These are phyloP conservation scores for Saraca asoca DNA, from an alignment of 331 rosid species.

Conservation along the genomic window DNA sequence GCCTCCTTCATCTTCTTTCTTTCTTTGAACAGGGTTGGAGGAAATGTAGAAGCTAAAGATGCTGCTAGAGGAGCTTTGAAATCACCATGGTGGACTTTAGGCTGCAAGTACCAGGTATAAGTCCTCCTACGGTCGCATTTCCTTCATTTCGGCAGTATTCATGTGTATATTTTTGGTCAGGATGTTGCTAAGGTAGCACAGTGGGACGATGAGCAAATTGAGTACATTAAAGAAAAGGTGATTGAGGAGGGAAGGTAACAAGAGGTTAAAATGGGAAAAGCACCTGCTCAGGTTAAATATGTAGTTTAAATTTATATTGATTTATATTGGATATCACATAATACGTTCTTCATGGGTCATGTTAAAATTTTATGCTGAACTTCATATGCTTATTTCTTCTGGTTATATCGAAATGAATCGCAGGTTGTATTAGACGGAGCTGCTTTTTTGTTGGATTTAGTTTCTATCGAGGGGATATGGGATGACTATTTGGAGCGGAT, in stretches of 20 bases:
- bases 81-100: conserved; percentile 97
- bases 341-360: conserved; percentile 7
- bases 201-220: conserved; percentile 97
- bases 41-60: conserved; percentile 80
- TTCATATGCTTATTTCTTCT: conserved; percentile 8
- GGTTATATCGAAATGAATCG: conserved; percentile 26
- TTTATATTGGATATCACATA: conserved; percentile 10
- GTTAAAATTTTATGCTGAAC: background rate
- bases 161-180: conserved; percentile 44
- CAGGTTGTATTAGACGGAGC: conserved; percentile 93
- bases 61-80: conserved; percentile 94
- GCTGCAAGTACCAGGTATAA: conserved; percentile 70
- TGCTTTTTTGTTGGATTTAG: conserved; percentile 85
- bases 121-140: background rate
- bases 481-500: conserved; percentile 66
- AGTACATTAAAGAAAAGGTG: conserved; percentile 84
- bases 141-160: background rate
- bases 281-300: conserved; percentile 68
- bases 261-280: conserved; percentile 83
- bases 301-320: conserved; percentile 13
- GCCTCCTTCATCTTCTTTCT: background rate
- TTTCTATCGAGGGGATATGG: conserved; percentile 89
- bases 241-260: conserved; percentile 84
- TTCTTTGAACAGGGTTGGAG: conserved; percentile 64
- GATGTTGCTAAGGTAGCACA: conserved; percentile 85